Evolutionary conservation across 2,329 filamentous ascomycete species (phyloP), one percentile per base, ranked within the genome.

Genomic region (Botrytis tulipae): DNA sequence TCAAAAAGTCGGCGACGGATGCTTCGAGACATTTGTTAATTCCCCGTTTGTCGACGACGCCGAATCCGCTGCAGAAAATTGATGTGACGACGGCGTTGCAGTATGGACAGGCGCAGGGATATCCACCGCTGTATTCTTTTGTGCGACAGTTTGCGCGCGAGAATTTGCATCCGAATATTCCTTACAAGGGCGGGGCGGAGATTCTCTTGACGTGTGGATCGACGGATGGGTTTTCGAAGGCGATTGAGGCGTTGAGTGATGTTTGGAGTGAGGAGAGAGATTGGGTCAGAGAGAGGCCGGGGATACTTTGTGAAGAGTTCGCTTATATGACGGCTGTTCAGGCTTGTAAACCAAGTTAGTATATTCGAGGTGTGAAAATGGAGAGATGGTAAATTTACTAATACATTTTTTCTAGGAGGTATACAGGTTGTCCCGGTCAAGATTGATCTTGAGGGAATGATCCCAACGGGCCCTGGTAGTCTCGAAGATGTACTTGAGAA

Each of bases 201-300:
- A 88, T 97, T 71, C 87, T 95, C 73, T 84, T 97, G 77, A 95
- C 92, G 14, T 92, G 91, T 81, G 95, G 95, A 73, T 89, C 91
- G 42, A 97, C 95, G 0, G 95, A 98, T 84, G 95, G 94, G 48
- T 92, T 97, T 79, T 84, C 87, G 78, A 98, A 97, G 85, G 85
- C 89, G 7, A 82, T 97, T 48, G 90, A 94, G 79, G 87, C 93
- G 12, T 87, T 98, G 78, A 91, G 88, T 76, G 90, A 97, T 81
- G 85, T 91, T 61, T 97, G 94, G 93, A 87, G 86, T 69, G 87
- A 90, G 71, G 88, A 88, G 60, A 87, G 88, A 76, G 89, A 94
- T 80, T 89, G 89, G 81, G 83, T 92, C 35, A 82, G 87, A 60
- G 89, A 93, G 76, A 86, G 91, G n/a, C 91, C 93, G n/a, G 93